Evolutionary conservation across 2,329 filamentous ascomycete genomes (phyloP).

Genomic region (Pseudogymnoascus sp.): DNA sequence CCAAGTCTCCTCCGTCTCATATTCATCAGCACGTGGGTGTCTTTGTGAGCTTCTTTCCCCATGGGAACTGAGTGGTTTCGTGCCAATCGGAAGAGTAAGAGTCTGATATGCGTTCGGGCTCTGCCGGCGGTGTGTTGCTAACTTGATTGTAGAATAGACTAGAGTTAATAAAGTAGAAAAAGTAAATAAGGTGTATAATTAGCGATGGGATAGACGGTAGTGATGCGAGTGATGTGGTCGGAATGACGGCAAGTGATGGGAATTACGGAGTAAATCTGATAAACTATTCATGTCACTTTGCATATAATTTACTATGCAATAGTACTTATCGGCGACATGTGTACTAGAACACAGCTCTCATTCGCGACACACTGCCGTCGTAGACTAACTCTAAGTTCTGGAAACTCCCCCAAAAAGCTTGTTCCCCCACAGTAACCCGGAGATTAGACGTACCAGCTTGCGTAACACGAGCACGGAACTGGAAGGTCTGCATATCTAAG

Average conservation of each 20-base stretch:
- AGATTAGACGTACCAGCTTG: not conserved
- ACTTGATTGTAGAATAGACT: not conserved
- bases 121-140: not conserved
- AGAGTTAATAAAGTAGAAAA: not conserved
- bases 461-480: not conserved
- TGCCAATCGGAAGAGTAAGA: not conserved
- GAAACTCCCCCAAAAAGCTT: not conserved
- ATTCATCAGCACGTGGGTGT: too few species aligned
- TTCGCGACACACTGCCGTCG: not conserved
- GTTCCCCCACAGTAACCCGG: not conserved
- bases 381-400: not conserved
- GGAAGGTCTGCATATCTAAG: not conserved
- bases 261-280: not conserved
- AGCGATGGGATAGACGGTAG: not conserved
- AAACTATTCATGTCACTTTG: not conserved
- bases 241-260: not conserved
- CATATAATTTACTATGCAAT: not conserved
- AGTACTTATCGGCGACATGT: not conserved
- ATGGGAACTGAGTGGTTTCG: too few species aligned
- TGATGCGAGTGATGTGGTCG: not conserved
- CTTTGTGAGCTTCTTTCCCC: too few species aligned
- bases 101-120: not conserved
- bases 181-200: not conserved
- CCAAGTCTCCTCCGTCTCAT: not conserved
- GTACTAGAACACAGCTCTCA: not conserved